These are phyloP conservation scores for Dichotomopilus funicola DNA, from an alignment of 2,329 filamentous ascomycete species.

Conservation along the genomic window DNA sequence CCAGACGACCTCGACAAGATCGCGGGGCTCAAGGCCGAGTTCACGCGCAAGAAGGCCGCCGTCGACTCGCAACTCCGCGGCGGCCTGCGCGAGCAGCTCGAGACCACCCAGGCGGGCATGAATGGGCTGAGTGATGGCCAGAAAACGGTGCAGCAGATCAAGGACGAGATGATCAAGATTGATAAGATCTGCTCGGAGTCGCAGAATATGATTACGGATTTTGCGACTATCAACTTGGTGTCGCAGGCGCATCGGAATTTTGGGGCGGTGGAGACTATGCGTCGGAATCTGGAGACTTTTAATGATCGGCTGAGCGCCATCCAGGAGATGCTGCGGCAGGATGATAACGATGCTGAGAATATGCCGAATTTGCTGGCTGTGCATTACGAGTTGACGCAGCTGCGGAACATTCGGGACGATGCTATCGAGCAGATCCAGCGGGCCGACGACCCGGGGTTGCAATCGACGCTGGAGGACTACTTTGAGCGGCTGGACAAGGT, in stretches of 20 bases:
- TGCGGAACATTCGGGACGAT: conserved; percentile 91
- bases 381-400: conserved; percentile 85
- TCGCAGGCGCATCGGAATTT: conserved; percentile 97
- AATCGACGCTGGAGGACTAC: conserved; percentile 81
- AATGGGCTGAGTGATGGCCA: conserved; percentile 81
- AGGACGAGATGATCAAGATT: conserved; percentile 98
- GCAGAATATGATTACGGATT: conserved; percentile 95
- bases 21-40: conserved; percentile 79
- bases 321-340: conserved; percentile 71
- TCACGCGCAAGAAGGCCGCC: conserved; percentile 85
- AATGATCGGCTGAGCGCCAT: conserved; percentile 68
- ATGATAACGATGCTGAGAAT: conserved; percentile 78
- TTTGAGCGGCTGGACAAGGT: conserved; percentile 81
- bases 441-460: conserved; percentile 64
- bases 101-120: conserved; percentile 92
- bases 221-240: conserved; percentile 83
- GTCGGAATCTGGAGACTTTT: conserved; percentile 81
- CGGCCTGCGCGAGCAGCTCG: conserved; percentile 84
- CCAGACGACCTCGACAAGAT: conserved; percentile 98
- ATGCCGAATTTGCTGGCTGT: conserved; percentile 87
- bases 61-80: conserved; percentile 85
- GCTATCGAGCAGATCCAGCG: conserved; percentile 92
- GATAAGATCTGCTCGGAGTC: conserved; percentile 96
- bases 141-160: conserved; percentile 84
- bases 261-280: conserved; percentile 88